Conservation (phyloP, 2,329 filamentous ascomycete species). For the Malbranchea zuffiana region DNA sequence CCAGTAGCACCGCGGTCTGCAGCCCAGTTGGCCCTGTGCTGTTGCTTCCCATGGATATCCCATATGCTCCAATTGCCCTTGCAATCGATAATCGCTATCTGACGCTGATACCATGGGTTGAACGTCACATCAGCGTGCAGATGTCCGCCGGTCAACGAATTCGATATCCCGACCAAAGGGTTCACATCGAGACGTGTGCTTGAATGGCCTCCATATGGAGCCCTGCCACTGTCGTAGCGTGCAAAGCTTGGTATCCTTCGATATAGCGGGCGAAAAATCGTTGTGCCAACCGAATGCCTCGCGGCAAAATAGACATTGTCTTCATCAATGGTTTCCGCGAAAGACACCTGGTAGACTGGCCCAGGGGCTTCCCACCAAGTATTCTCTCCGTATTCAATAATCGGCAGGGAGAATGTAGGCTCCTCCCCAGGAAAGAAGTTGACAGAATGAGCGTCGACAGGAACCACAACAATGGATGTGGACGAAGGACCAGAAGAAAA, state of each 20-base stretch:
- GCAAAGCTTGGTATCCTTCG: conserved; percentile 23
- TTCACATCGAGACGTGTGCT: conserved; percentile 37
- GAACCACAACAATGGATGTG: conserved; percentile 38
- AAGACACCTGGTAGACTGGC: conserved; percentile 45
- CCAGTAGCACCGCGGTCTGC: conserved; percentile 23
- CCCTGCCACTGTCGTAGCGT: conserved; percentile 13
- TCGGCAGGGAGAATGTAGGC: conserved; percentile 30
- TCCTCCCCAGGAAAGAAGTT: conserved; percentile 19
- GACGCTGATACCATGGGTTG: conserved; percentile 49
- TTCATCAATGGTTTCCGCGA: conserved; percentile 36
- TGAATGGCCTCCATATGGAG: conserved; percentile 14
- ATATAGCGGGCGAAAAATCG: conserved; percentile 38
- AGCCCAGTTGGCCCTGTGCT: conserved; percentile 22
- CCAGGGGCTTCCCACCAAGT: conserved; percentile 41
- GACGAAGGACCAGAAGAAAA: conserved; percentile 36
- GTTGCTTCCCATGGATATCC: conserved; percentile 29
- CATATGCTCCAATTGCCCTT: conserved; percentile 44
- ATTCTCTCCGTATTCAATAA: conserved; percentile 32
- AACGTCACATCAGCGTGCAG: conserved; percentile 47
- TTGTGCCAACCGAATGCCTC: conserved; percentile 36
- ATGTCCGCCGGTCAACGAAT: conserved; percentile 34
- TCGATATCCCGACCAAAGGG: conserved; percentile 35
- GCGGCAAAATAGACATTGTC: conserved; percentile 40
- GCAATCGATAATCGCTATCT: conserved; percentile 46
- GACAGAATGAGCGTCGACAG: conserved; percentile 12